Evolutionary conservation across 768 basidiomycete genomes (phyloP).

Genomic region (Suillus sp.): DNA sequence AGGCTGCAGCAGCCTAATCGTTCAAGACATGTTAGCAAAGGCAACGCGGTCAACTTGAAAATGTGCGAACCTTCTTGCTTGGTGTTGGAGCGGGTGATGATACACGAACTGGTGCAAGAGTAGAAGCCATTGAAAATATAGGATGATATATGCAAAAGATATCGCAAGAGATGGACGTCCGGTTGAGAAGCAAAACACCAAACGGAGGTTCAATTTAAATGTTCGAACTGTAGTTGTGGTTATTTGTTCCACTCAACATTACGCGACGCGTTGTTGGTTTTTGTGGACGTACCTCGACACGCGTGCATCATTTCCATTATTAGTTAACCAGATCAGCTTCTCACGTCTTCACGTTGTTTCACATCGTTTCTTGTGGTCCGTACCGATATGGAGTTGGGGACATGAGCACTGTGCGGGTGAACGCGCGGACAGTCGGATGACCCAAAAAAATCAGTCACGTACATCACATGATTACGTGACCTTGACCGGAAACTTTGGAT

Average conservation of each 20-base stretch:
- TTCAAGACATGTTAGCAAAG: neutral
- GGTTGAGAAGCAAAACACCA: neutral
- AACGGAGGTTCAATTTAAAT: conserved; percentile 23
- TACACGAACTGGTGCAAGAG: conserved; percentile 20
- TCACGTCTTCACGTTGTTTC: conserved; percentile 1
- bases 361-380: neutral
- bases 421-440: neutral
- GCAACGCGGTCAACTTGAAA: conserved; percentile 8
- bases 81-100: conserved; percentile 40
- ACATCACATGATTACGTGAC: neutral
- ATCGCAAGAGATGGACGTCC: conserved; percentile 12
- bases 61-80: conserved; percentile 49
- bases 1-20: conserved; percentile 44
- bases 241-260: conserved; percentile 32
- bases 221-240: conserved; percentile 23
- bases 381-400: neutral
- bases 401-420: neutral
- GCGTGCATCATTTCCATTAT: neutral
- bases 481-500: neutral
- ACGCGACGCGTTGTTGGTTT: conserved; percentile 42
- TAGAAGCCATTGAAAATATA: conserved; percentile 27
- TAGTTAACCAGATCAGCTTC: neutral
- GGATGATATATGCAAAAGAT: conserved; percentile 2
- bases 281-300: conserved; percentile 19
- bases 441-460: conserved; percentile 1